Percentiles rank a stretch among this genome's conserved stretches.
Conservation (phyloP, 352 stramenopile species). For the Phytophthora multivora region DNA sequence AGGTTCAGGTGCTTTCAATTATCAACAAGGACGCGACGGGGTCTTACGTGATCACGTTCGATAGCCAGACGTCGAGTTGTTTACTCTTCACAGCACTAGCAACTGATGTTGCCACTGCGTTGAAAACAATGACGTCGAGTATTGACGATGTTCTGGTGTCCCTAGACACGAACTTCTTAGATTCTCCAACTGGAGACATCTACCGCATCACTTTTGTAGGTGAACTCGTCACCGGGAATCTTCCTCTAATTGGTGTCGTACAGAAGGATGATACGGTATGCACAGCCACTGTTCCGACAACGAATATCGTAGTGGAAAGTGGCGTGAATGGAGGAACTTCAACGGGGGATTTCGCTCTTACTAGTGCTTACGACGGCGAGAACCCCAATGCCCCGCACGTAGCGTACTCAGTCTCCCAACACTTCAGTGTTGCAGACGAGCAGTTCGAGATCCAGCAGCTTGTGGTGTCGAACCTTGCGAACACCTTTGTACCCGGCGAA, state of each 20-base stretch:
- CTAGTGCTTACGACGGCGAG: slow-evolving; percentile 61
- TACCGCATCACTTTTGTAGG: slow-evolving; percentile 77
- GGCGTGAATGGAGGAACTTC: slow-evolving; percentile 31
- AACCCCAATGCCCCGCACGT: slow-evolving; percentile 37
- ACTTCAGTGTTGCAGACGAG: slow-evolving; percentile 76
- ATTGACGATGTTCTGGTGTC: slow-evolving; percentile 56
- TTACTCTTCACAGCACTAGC: slow-evolving; percentile 38
- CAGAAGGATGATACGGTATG: slow-evolving; percentile 15
- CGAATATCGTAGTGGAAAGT: slow-evolving; percentile 23
- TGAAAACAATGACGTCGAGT: slow-evolving; percentile 44
- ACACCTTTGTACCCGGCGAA: slow-evolving; percentile 35
- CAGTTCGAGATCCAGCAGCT: slow-evolving; percentile 76
- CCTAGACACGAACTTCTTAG: slow-evolving; percentile 40
- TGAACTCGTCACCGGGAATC: slow-evolving; percentile 54
- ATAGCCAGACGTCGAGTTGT: slow-evolving; percentile 39
- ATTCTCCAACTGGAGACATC: slow-evolving; percentile 56
- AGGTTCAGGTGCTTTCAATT: slow-evolving; percentile 62
- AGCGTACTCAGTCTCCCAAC: slow-evolving; percentile 62
- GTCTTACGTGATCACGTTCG: slow-evolving; percentile 62
- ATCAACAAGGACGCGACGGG: slow-evolving; percentile 20
- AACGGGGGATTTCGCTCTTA: slow-evolving; percentile 48
- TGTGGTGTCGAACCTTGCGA: slow-evolving; percentile 48
- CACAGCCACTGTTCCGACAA: slow-evolving; percentile 5
- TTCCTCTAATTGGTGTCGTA: slow-evolving; percentile 33
- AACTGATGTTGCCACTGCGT: slow-evolving; percentile 26